Evolutionary conservation across 345 rosid species (phyloP), one percentile per base, ranked within the genome.

Genomic region (Gossypium herbaceum): DNA sequence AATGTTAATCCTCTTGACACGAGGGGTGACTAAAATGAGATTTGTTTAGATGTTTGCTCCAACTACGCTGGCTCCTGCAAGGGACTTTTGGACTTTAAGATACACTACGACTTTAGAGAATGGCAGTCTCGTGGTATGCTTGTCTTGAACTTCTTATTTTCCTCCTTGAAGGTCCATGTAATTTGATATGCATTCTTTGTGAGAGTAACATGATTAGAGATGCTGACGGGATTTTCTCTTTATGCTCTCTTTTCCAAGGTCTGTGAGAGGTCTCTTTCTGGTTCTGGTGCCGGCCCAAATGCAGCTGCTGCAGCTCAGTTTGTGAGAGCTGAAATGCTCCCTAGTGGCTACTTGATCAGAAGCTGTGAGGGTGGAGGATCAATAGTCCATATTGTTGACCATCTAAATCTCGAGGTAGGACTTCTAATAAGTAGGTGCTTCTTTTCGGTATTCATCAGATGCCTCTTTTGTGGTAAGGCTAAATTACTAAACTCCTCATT

Each of bases 331-430:
- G 98, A 96, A 86, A 84, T 89, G 91, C 97, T 90, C 74, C 93
- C 99, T 19, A 91, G 98, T 82, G 99, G 99, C 41, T 93, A 92
- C 82, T 76, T 96, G 81, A 93, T 96, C 73, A 87, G 99, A 20
- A 93, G 97, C 3, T 95, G 99, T 77, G 99, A 95, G 27, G 99
- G 98, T 79, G 99, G 99, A 50, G 99, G 99, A 72, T 96, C 98
- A 25, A 92, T 96, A 73, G 90, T 96, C 60, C 99, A 93, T 81
- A 93, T 96, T 50, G 99, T 96, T 0, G 99, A 96, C 84, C 98
- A 96, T 77, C 86, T 96, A 61, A 90, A 93, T 84, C 97, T 91
- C 13, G 97, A 93, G 96, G 99, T 95, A 74, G 12, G 73, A 41
- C 45, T 76, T 41, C 25, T 11, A 73, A 2, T 41, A 41, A 60